Base-by-base conservation (phyloP, 1,284 basidiomycete genomes). In the Ganoderma meredithae region DNA sequence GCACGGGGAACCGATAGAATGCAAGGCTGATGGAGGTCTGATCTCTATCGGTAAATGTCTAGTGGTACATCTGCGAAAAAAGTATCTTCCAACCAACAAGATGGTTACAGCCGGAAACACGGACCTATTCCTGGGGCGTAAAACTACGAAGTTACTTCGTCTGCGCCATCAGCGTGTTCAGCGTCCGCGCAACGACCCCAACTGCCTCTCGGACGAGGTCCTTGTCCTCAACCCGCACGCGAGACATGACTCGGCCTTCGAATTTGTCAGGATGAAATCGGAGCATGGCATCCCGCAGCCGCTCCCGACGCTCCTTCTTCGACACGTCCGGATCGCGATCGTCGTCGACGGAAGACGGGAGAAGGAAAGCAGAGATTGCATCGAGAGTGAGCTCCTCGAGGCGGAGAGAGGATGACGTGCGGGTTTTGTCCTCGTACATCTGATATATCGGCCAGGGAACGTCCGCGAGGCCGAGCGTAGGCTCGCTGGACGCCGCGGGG, bases 261-360 rank as follows among this genome's bases (percentile, higher is more conserved):
- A 96, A 95, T 73, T 95, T 92, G 80, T 96, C 95, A 0, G 95
- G 94, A 77, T 96, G 95, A 77, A 93, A 96, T 15, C 91, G 86
- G 41, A 95, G 78, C 76, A 95, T 86, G 0, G 91, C 87, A 76
- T 94, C 92, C 70, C 91, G 83, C 47, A 95, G 77, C 64, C 85
- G 87, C 52, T 92, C 91, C 75, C 88, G 90, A 60, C 83, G 80
- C 49, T 73, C 74, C 72, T 76, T 81, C 69, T 76, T 79, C 40
- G 70, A 66, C 10, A 67, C 72, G 36, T 77, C 76, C 63, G 66
- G 67, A 33, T 31, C 60, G 6, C 33, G 61, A 9, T 60, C 47
- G 1, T 41, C 65, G 8, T 62, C 47, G 2, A 62, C 58, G 3
- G 60, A 62, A 3, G 60, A 62, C 5, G 81, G 84, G 53, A 88